Conservation (phyloP, 2,329 filamentous ascomycete genomes). For the Beauveria bassiana region DNA sequence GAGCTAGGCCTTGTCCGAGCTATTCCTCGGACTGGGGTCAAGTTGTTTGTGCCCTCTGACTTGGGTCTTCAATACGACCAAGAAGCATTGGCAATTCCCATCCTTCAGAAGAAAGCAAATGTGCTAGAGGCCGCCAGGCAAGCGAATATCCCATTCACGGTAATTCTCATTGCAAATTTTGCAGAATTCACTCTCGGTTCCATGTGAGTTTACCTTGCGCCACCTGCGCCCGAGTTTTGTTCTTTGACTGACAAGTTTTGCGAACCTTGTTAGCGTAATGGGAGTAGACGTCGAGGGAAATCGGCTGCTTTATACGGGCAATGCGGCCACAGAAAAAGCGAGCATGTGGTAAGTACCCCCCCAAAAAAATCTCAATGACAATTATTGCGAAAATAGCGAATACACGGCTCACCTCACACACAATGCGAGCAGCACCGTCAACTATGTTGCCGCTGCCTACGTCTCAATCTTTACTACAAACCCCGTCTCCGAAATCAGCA, state of each 20-base stretch:
- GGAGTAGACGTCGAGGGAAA: not conserved
- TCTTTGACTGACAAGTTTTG: too few relatives aligned
- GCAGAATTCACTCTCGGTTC: too few relatives aligned
- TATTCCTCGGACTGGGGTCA: not conserved
- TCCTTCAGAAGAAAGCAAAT: not conserved
- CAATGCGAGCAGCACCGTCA: not conserved
- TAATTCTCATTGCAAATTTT: not conserved
- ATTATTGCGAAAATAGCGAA: not conserved
- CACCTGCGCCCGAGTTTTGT: too few relatives aligned
- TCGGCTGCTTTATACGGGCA: not conserved
- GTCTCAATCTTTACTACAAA: not conserved
- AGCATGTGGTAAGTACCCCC: too few relatives aligned
- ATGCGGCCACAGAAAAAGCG: not conserved
- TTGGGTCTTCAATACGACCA: not conserved
- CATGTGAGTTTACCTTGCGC: too few relatives aligned
- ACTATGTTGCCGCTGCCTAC: not conserved
- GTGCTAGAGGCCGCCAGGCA: not conserved
- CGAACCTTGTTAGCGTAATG: not conserved
- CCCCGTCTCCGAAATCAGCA: not conserved
- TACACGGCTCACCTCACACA: not conserved
- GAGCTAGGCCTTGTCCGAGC: not conserved
- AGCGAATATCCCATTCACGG: not conserved
- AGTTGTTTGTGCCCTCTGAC: conserved; percentile 1
- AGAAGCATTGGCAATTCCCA: not conserved
- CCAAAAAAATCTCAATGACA: not conserved